Evolutionary conservation across 2,329 filamentous ascomycete genomes (phyloP).

Genomic region (Helotiales sp.): DNA sequence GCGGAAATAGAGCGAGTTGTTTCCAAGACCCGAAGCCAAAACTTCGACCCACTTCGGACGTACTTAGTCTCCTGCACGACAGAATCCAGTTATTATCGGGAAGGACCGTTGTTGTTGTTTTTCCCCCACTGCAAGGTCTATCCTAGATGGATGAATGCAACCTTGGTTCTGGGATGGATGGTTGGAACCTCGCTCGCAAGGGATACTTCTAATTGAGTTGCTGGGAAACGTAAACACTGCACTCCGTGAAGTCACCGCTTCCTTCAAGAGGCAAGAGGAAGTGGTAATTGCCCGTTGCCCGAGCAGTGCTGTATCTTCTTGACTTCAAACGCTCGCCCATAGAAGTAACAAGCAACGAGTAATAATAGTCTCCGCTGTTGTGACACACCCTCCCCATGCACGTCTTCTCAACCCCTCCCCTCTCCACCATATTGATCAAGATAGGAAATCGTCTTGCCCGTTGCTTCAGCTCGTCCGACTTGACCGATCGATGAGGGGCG

Average conservation of each 20-base stretch:
- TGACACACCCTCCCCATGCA: background rate
- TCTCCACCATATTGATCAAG: background rate
- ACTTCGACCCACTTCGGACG: background rate
- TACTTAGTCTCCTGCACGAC: conserved; percentile 1
- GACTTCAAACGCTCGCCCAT: too few relatives aligned
- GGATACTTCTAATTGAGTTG: too few relatives aligned
- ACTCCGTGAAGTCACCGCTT: too few relatives aligned
- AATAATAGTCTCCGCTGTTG: background rate
- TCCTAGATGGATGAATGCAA: conserved; percentile 3
- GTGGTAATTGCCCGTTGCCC: too few relatives aligned
- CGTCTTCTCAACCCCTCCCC: background rate
- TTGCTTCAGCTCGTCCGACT: background rate
- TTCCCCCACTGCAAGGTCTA: background rate
- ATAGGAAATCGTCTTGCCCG: background rate
- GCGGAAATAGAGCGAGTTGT: background rate
- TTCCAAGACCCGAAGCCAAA: background rate
- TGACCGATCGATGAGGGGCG: background rate
- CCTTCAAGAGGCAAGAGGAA: too few relatives aligned
- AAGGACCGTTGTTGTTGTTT: too few relatives aligned
- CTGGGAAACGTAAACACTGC: background rate
- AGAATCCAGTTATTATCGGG: background rate
- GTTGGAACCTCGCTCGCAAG: background rate
- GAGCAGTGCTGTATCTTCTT: too few relatives aligned
- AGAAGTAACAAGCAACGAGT: background rate
- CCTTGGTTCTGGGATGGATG: background rate